Evolutionary conservation across 345 rosid genomes (phyloP), one percentile per base, ranked within the genome.

Genomic region (Reutealis trisperma): DNA sequence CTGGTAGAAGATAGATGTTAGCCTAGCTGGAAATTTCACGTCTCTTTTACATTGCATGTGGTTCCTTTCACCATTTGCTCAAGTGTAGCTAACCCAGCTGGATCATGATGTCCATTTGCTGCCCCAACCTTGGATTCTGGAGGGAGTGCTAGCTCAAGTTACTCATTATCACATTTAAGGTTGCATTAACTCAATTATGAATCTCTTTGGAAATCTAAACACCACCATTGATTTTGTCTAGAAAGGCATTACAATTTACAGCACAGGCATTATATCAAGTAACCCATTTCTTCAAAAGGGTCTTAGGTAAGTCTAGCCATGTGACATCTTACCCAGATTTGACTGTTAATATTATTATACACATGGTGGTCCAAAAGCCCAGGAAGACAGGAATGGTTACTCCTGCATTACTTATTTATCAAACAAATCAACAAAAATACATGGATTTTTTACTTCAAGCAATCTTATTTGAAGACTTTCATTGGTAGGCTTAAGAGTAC

Each of bases 11-110:
- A 70, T 8, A 58, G 42, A 13, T 67, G 60, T 24, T 11, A 37
- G 61, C 34, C 74, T 70, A 74, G 81, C 79, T 71, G 82, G 73
- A 67, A 24, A 37, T 54, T 57, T 49, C 58, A 59, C 73, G 57
- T 61, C 57, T 51, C 44, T 51, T 67, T 67, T 3, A 12, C 70
- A 22, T 62, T 32, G 22, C 61, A 22, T 37, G 69, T 57, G 78
- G 71, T 73, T 15, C 42, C 21, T 44, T 69, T 16, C 25, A 19
- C 27, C 32, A 16, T 58, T 19, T 52, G 82, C 54, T 73, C 66
- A 19, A 63, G 24, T 66, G 37, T 41, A 41, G 76, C 62, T 69
- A 22, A 21, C 69, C 77, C 63, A 70, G 76, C 77, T 80, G 67
- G 44, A 69, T 49, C 22, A 24, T 6, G 21, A 15, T 73, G 52